Base-by-base conservation (phyloP, 2,329 filamentous ascomycete species). In the Cercospora sesami region DNA sequence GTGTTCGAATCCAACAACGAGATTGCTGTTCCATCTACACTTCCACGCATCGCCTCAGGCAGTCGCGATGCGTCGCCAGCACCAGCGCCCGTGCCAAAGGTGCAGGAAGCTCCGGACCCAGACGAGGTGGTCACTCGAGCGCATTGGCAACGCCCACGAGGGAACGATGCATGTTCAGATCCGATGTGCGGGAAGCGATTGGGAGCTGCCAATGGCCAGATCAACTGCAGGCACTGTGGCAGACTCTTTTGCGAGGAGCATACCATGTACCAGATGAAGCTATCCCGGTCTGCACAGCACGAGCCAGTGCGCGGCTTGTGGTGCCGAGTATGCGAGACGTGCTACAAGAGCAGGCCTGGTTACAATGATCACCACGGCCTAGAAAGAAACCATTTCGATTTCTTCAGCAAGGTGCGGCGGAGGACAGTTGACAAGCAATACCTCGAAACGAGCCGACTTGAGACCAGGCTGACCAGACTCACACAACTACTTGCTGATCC, bases 261-360 rank as follows among this genome's bases (percentile, higher is more conserved):
- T 79, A 98, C 95, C 63, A 97, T 99, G 94, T 99, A 98, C 77
- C 94, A 99, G 82, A 98, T 98, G 91, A 97, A 96, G 83, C 85
- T 99, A 10, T 97, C 94, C 8, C 86, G 94, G 64, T 91, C 93
- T 31, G 95, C 95, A 4, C 87, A 90, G 67, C 93, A 97, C 80
- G 95, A 99, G 71, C 94, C 95, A 0, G 88, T 95, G 1, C 85
- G 94, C 69, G 95, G 95, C 7, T 87, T 92, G 73, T 99, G 95
- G 95, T 96, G 92, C 74, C 84, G 95, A 62, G 94, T 98, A 1
- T 99, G 95, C 78, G 95, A 99, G 82, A 98, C 95, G n/a, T 99
- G 95, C 81, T 99, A 95, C 82, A 98, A 97, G 82, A 97, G 93
- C 62, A 87, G 95, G 75, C 92, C 94, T 28, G 95, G 95, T 3